Base-by-base conservation (phyloP, 208 protist species). In the Porcisia hertigi region DNA sequence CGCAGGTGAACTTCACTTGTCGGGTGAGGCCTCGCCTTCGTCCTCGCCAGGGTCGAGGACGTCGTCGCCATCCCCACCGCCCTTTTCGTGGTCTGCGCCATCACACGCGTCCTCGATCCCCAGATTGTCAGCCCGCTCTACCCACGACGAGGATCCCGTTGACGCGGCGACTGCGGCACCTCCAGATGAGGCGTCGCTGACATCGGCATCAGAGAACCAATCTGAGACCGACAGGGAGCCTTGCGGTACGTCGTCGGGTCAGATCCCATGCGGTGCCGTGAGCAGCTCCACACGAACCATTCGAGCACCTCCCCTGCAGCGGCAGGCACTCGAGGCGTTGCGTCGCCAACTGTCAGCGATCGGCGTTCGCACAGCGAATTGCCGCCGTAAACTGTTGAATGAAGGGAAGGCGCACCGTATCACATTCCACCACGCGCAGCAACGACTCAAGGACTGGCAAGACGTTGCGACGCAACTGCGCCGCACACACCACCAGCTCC, bases 401-500 rank as follows among this genome's bases (percentile, higher is more conserved):
- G 79, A 76, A 14, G 74, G 76, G 4, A 78, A 83, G 12, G 53
- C 73, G 6, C 88, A 92, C 60, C 59, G 73, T 0, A 76, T 78
- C 9, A 78, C 77, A 36, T 83, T 89, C 54, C 88, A 81, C 16
- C 80, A 90, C 45, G 36, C 88, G 20, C 83, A 84, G 60, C 88
- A 92, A 65, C 78, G 80, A 5, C 77, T 92, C 11, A 80, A 80
- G 69, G 88, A 92, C 65, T 92, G 88, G 88, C 85, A 92, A 47
- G 81, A 84, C 23, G 84, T 92, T 64, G 77, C 75, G 12, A 74
- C 65, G 39, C 49, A 73, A 39, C 55, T 78, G 70, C 83, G 81
- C 30, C 69, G 69, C 58, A 82, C 73, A 18, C 53, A 72, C 47
- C 62, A 86, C 14, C 86, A 90, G 76, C 81, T 86, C 16, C 36